A percentile compares a stretch with the other conserved stretches of the same genome.
Conservation (phyloP, 2,329 filamentous ascomycete species). For the Grosmannia serpens region DNA sequence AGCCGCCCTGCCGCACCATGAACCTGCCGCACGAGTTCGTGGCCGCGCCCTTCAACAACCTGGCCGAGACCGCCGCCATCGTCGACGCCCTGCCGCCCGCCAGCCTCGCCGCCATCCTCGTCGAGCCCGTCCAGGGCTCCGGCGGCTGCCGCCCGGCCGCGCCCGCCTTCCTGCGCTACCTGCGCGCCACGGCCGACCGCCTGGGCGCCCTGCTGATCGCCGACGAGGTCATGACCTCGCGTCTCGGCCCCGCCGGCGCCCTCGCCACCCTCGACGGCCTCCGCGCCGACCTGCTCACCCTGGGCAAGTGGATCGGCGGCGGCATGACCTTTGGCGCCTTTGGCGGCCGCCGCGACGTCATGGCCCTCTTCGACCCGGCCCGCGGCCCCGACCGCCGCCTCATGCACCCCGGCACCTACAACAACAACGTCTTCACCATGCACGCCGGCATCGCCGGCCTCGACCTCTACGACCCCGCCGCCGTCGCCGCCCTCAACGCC, state of each 20-base stretch:
- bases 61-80: conserved; percentile 30
- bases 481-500: conserved; percentile 20
- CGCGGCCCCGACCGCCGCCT: conserved; percentile 42
- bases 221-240: conserved; percentile 62
- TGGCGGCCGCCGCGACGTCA: conserved; percentile 50
- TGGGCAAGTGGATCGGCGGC: conserved; percentile 49
- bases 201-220: conserved; percentile 40
- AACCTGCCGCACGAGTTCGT: conserved; percentile 42
- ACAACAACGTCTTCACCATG: conserved; percentile 51
- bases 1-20: conserved; percentile 29
- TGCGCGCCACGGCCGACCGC: conserved; percentile 6
- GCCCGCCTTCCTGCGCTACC: conserved; percentile 32
- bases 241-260: conserved; percentile 39
- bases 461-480: conserved; percentile 22
- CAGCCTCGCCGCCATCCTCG: conserved; percentile 47
- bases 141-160: conserved; percentile 43
- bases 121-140: conserved; percentile 54
- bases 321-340: conserved; percentile 49
- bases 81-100: conserved; percentile 24
- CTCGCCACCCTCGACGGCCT: conserved; percentile 43
- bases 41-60: conserved; percentile 49
- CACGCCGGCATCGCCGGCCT: conserved; percentile 35
- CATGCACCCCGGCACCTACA: conserved; percentile 49
- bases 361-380: conserved; percentile 55
- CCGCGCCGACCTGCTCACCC: conserved; percentile 43